Evolutionary conservation across 83 land plant species (phyloP).

Genomic region (Diphasiastrum complanatum): DNA sequence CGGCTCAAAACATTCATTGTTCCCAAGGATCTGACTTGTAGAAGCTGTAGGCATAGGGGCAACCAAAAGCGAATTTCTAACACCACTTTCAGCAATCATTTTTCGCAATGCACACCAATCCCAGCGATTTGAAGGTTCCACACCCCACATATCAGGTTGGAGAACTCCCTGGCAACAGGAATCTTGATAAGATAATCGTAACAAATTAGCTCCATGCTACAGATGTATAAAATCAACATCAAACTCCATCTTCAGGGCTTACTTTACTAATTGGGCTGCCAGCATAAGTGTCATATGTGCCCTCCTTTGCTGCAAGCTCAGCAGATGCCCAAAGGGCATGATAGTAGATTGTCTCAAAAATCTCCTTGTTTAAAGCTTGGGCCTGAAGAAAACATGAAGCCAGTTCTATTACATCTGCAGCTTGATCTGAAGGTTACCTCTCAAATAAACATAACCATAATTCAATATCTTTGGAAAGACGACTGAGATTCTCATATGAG

Average conservation of each 20-base stretch:
- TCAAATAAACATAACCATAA: no score
- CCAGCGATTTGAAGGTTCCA: conserved; percentile 70
- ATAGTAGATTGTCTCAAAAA: conserved; percentile 86
- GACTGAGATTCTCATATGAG: not conserved
- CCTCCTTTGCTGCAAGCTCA: conserved; percentile 61
- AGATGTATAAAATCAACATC: no score
- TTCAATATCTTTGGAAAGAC: no score
- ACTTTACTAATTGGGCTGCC: conserved; percentile 88
- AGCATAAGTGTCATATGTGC: conserved; percentile 66
- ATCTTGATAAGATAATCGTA: no score
- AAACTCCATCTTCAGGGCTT: no score
- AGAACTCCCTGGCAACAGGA: conserved; percentile 85
- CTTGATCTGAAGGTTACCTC: no score
- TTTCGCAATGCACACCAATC: conserved; percentile 61
- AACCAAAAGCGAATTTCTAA: conserved; percentile 75
- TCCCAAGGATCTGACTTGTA: conserved; percentile 92
- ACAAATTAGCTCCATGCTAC: no score
- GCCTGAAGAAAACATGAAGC: conserved; percentile 48
- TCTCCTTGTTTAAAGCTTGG: conserved; percentile 70
- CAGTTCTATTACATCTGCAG: no score
- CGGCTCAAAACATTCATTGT: conserved; percentile 96
- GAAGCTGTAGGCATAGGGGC: conserved; percentile 99
- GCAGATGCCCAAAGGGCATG: conserved; percentile 70
- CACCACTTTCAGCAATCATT: conserved; percentile 52
- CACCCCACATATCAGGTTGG: conserved; percentile 95